Percentiles rank a stretch among this genome's conserved stretches.
phyloP scores from a whole-genome alignment of 1,284 basidiomycete genomes.

The Sporisorium scitamineum region DNA sequence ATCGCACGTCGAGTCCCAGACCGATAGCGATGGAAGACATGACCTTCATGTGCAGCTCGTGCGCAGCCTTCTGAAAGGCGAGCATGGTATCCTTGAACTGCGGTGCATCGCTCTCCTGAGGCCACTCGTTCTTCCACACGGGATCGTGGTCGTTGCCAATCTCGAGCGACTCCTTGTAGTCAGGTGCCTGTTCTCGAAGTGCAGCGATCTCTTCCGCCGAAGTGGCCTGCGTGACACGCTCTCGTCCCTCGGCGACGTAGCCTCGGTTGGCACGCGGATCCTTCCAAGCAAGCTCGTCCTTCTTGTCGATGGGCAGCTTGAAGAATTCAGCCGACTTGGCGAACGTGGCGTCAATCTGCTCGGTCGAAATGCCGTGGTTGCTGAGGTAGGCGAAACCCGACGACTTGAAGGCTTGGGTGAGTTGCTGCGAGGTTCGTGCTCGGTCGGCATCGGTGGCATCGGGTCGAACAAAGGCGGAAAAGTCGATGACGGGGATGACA shows the following conservation, averaged over 20 bases:
- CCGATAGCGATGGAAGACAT: conserved; percentile 86
- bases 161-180: conserved; percentile 84
- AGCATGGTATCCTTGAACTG: conserved; percentile 80
- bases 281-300: conserved; percentile 71
- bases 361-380: conserved; percentile 22
- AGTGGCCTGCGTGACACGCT: conserved; percentile 80
- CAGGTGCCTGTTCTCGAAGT: conserved; percentile 76
- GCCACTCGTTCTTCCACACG: conserved; percentile 78
- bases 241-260: conserved; percentile 82
- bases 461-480: conserved; percentile 75
- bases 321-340: conserved; percentile 81
- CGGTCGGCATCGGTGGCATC: conserved; percentile 73
- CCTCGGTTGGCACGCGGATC: conserved; percentile 84
- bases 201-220: conserved; percentile 77
- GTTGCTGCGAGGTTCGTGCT: conserved; percentile 76
- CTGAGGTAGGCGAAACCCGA: conserved; percentile 68
- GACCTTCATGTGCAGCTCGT: conserved; percentile 78
- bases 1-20: conserved; percentile 70
- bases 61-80: conserved; percentile 77
- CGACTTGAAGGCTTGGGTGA: conserved; percentile 81
- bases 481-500: conserved; percentile 79
- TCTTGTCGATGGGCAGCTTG: conserved; percentile 75
- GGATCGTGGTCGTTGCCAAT: conserved; percentile 79
- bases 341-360: conserved; percentile 72
- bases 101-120: conserved; percentile 75